phyloP scores from a whole-genome alignment of 192 early-diverging fungal genomes.

The Coemansia sp. region DNA sequence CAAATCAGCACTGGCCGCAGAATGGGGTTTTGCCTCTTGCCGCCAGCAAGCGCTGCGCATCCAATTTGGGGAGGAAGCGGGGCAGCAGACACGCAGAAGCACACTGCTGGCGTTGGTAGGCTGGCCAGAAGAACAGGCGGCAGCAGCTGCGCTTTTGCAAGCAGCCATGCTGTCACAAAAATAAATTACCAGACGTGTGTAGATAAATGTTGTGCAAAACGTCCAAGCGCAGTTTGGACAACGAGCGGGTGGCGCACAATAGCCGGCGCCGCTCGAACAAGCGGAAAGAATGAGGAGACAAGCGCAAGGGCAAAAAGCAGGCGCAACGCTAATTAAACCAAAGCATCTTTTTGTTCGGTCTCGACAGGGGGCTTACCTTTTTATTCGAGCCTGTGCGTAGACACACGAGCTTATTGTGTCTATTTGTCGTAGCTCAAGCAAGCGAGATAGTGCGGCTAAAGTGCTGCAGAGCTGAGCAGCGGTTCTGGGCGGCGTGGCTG shows the following conservation, averaged over 20 bases:
- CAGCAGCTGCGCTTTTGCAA: not conserved
- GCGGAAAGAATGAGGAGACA: not conserved
- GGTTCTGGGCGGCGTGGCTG: not conserved
- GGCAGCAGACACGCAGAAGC: not conserved
- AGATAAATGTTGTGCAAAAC: not conserved
- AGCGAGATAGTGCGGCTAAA: not conserved
- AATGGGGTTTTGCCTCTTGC: not conserved
- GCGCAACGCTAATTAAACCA: not conserved
- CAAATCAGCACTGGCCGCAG: constrained; percentile 3
- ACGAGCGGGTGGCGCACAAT: constrained; percentile 6
- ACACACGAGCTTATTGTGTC: not conserved
- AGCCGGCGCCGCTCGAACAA: not conserved
- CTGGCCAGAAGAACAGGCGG: not conserved
- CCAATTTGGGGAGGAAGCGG: not conserved
- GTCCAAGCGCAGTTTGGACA: not conserved
- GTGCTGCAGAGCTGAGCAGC: not conserved
- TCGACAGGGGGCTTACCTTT: constrained; percentile 1
- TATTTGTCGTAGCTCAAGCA: not conserved
- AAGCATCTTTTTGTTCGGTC: not conserved
- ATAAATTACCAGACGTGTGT: not conserved
- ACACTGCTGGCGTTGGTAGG: not conserved
- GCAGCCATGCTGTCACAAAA: not conserved
- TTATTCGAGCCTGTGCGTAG: not conserved
- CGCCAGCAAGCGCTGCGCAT: not conserved
- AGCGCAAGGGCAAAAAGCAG: not conserved